Percentiles rank a stretch among this genome's conserved stretches.
Conservation (phyloP, 768 basidiomycete genomes). For the Lentinula lateritia region DNA sequence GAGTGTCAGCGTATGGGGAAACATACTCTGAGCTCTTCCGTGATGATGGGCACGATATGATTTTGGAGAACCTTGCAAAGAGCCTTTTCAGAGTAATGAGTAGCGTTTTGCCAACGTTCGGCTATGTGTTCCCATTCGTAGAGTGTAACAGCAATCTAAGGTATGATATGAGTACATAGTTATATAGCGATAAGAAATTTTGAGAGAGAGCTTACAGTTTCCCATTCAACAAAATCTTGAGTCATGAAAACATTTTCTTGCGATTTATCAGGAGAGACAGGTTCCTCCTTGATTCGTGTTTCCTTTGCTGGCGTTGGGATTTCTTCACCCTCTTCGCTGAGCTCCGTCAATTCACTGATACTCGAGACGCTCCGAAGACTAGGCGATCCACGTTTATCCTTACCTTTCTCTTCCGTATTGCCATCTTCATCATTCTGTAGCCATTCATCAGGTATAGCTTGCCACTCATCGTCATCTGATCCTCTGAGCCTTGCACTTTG, state of each 20-base stretch:
- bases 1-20: not conserved
- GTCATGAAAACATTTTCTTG: conserved; percentile 24
- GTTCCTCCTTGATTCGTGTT: conserved; percentile 19
- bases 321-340: conserved; percentile 44
- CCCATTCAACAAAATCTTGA: conserved; percentile 80
- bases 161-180: not conserved
- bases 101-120: conserved; percentile 68
- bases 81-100: conserved; percentile 76
- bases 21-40: conserved; percentile 59
- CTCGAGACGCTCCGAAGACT: conserved; percentile 45
- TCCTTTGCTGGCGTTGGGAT: conserved; percentile 16
- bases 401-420: conserved; percentile 9
- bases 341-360: conserved; percentile 72
- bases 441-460: conserved; percentile 78
- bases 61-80: conserved; percentile 65
- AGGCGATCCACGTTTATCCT: conserved; percentile 12
- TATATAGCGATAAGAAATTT: not conserved
- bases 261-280: conserved; percentile 8
- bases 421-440: conserved; percentile 26
- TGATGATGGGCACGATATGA: conserved; percentile 66
- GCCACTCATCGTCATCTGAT: conserved; percentile 58
- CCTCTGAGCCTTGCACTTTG: conserved; percentile 64
- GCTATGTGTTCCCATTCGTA: conserved; percentile 82
- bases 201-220: conserved; percentile 55
- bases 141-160: conserved; percentile 76